Evolutionary conservation across 352 stramenopile genomes (phyloP).

Genomic region (Phytophthora tubulina): DNA sequence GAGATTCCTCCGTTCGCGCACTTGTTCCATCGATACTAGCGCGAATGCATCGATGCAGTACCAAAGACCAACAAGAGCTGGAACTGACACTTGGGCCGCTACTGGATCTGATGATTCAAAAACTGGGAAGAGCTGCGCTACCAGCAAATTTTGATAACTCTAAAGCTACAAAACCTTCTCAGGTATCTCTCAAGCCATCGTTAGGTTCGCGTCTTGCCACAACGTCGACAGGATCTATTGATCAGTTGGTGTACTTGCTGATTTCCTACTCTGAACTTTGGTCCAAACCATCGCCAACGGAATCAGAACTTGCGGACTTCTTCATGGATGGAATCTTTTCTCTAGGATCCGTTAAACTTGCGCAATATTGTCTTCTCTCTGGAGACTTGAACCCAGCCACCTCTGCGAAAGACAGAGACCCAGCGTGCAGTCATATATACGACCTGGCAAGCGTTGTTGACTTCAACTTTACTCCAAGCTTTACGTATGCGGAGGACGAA

Average conservation of each 20-base stretch:
- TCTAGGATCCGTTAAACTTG: conserved; percentile 10
- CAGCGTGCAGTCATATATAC: conserved; percentile 22
- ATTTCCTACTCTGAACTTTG: conserved; percentile 44
- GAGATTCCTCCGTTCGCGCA: conserved; percentile 36
- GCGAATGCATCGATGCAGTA: conserved; percentile 45
- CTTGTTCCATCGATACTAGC: conserved; percentile 48
- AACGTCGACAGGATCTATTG: conserved; percentile 10
- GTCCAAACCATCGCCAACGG: conserved; percentile 34
- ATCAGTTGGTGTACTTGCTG: conserved; percentile 35
- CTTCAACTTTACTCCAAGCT: conserved; percentile 17
- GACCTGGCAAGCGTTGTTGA: conserved; percentile 1
- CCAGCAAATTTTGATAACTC: not conserved
- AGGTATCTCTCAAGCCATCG: not conserved
- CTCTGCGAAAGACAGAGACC: conserved; percentile 15
- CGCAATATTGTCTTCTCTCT: conserved; percentile 42
- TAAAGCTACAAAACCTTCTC: not conserved
- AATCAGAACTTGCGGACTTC: conserved; percentile 24
- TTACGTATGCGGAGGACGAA: conserved; percentile 46
- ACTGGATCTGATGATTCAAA: conserved; percentile 16
- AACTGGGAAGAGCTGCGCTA: conserved; percentile 1
- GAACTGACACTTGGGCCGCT: conserved; percentile 31
- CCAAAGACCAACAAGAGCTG: conserved; percentile 47
- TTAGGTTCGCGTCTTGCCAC: not conserved
- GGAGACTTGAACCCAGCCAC: conserved; percentile 27
- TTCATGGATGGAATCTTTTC: conserved; percentile 41